Percentiles rank a stretch among this genome's conserved stretches.
Conservation (phyloP, 2,329 filamentous ascomycete species). For the Neurospora sp. region DNA sequence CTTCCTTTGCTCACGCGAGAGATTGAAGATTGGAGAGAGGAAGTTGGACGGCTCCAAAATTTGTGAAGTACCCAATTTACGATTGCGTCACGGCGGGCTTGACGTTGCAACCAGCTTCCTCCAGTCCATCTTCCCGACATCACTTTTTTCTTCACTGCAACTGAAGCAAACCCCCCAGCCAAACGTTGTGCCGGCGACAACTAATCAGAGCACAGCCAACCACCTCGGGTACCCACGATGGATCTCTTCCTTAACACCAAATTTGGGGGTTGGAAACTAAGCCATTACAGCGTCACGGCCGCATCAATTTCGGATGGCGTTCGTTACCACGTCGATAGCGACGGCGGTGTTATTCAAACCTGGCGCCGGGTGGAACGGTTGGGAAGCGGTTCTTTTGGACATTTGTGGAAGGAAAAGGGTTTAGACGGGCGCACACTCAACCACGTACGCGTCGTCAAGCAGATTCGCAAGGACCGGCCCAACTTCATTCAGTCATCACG, state of each 20-base stretch:
- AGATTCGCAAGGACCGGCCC: neutral
- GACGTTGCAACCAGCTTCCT: too few species aligned
- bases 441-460: neutral
- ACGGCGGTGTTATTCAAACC: neutral
- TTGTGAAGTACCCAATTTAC: too few species aligned
- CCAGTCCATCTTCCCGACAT: too few species aligned
- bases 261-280: neutral
- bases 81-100: too few species aligned
- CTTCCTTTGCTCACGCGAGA: too few species aligned
- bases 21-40: too few species aligned
- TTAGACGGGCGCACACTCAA: neutral
- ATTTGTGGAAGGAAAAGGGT: neutral
- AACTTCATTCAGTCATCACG: neutral
- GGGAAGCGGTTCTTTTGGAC: neutral
- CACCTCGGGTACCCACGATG: neutral
- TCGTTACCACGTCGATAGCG: accelerated
- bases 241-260: neutral
- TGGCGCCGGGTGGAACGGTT: neutral
- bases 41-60: too few species aligned
- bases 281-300: too few species aligned
- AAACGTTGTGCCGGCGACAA: neutral
- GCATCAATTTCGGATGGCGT: neutral
- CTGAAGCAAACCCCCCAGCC: too few species aligned
- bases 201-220: neutral
- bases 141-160: too few species aligned